phyloP scores from a whole-genome alignment of 805 yeast genomes.

The Candida jianshihensis region DNA sequence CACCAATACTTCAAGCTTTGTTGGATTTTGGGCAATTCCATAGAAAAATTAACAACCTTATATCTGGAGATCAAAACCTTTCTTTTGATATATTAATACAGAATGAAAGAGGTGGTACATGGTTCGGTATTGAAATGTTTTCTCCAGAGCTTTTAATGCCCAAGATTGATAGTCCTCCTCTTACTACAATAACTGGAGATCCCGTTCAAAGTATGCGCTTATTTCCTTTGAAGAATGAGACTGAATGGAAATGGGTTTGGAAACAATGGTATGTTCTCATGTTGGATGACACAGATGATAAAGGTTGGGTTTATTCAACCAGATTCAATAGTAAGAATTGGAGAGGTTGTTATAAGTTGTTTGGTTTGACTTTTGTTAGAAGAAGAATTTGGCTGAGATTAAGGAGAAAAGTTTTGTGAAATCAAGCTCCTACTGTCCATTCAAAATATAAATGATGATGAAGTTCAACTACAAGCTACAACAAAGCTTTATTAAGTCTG shows the following conservation, averaged over 20 bases:
- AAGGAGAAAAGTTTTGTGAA: slow-evolving; percentile 5
- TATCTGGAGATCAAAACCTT: not conserved
- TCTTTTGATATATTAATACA: slow-evolving; percentile 39
- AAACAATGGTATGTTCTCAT: slow-evolving; percentile 66
- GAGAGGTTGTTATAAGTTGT: slow-evolving; percentile 56
- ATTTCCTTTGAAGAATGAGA: slow-evolving; percentile 37
- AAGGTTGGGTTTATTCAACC: slow-evolving; percentile 75
- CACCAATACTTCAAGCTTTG: not conserved
- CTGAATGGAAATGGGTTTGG: slow-evolving; percentile 66
- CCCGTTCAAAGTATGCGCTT: slow-evolving; percentile 15
- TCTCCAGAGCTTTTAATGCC: slow-evolving; percentile 37
- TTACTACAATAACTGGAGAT: slow-evolving; percentile 18
- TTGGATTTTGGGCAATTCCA: not conserved
- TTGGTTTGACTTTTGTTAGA: slow-evolving; percentile 48
- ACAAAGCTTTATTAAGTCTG: too few species aligned
- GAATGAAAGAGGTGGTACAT: slow-evolving; percentile 46
- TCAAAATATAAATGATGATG: too few species aligned
- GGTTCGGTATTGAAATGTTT: slow-evolving; percentile 47
- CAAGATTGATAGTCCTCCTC: slow-evolving; percentile 38
- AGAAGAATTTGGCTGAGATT: slow-evolving; percentile 58
- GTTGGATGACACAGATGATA: slow-evolving; percentile 66
- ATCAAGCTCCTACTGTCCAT: too few species aligned
- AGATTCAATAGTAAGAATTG: slow-evolving; percentile 42
- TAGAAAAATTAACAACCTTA: not conserved
- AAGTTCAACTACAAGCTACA: too few species aligned